A percentile compares a stretch with the other conserved stretches of the same genome.
Conservation (phyloP, 495 filamentous ascomycete genomes). For the Tetracladium setigerum region DNA sequence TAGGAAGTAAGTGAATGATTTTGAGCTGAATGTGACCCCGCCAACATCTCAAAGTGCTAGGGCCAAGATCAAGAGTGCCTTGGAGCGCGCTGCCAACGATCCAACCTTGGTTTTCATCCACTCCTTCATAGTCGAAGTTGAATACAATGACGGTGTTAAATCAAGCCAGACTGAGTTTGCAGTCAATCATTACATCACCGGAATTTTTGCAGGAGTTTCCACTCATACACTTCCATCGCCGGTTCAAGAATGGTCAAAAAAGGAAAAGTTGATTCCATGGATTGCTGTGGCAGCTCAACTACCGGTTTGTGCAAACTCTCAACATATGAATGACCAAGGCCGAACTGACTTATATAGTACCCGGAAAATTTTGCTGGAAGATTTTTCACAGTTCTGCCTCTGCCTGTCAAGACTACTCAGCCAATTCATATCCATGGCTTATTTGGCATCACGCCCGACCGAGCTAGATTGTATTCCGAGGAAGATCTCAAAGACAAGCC, state of each 20-base stretch:
- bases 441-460: constrained; percentile 33
- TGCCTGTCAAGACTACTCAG: constrained; percentile 30
- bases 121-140: constrained; percentile 12
- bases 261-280: constrained; percentile 32
- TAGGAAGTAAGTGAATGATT: constrained; percentile 9
- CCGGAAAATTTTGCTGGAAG: constrained; percentile 12
- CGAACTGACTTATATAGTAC: not conserved
- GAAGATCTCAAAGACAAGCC: constrained; percentile 21
- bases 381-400: constrained; percentile 32
- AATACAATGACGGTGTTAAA: not conserved
- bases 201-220: constrained; percentile 8
- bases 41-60: constrained; percentile 12
- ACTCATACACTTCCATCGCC: too few species aligned
- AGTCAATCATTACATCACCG: constrained; percentile 24
- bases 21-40: not conserved
- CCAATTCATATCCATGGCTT: constrained; percentile 36
- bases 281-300: constrained; percentile 32
- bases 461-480: constrained; percentile 26
- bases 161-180: constrained; percentile 12
- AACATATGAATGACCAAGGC: not conserved
- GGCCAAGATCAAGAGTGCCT: constrained; percentile 6
- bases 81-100: constrained; percentile 6
- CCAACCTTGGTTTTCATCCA: constrained; percentile 7
- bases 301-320: constrained; percentile 2
- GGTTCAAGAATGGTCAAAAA: constrained; percentile 27